Base-by-base conservation (phyloP, 73 alveolate species). In the Paramecium biaurelia region DNA sequence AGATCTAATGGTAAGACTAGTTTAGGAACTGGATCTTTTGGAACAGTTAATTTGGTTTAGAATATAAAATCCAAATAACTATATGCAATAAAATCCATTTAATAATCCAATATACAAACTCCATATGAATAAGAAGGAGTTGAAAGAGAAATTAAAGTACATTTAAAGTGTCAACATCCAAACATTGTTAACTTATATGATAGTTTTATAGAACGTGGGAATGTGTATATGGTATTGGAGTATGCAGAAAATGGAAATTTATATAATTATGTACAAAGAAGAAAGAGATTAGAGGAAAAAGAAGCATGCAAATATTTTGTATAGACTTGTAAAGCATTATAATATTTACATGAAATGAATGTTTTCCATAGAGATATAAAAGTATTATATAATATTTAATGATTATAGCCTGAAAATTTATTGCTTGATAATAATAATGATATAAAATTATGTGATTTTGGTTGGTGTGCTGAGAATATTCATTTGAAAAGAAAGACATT, bases 361-460 rank as follows among this genome's bases (percentile, higher is more conserved):
- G 56, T 92, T 2, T 70, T 92, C 8, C 95, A 92, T 57, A 79
- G 95, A 82, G 95, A 92, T 85, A 58, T 92, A 12, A 92, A 92
- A 82, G 93, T 85, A 92, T 14, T 3, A 12, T 38, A 92, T 49
- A 1, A 82, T 0, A 41, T 32, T 15, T 15, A 30, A 11, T 94
- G 76, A 74, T 72, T 89, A 45, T 82, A 95, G 93, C 98, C 98
- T 41, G 98, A 95, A 85, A 95, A 95, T 82, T 86, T 95, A 76
- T 86, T 95, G 49, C 41, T 95, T 53, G 98, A 95, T 92, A 86
- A 67, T 32, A 92, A 95, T 59, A 89, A 89, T 28, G 86, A 92
- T 32, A 90, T 95, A 12, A 95, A 95, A 92, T 92, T 95, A 82
- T 93, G 98, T 41, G 98, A 95, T 87, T 95, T 95, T 86, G 98